phyloP scores from a whole-genome alignment of 495 filamentous ascomycete genomes.

The Neurospora sp. region DNA sequence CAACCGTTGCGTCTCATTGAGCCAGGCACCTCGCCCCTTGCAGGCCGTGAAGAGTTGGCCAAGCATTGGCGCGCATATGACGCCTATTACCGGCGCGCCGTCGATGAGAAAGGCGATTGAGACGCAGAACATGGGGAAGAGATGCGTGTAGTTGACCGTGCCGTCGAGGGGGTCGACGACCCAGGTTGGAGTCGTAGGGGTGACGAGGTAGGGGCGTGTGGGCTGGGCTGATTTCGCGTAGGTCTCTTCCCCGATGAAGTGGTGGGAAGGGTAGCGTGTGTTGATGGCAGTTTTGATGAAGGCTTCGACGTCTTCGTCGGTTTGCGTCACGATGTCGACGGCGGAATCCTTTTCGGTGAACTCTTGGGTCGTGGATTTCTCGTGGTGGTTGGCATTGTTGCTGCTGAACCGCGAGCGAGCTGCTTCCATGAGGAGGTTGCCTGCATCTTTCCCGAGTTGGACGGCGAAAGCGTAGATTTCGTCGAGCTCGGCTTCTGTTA shows the following conservation, averaged over 20 bases:
- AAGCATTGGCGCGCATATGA: slow-evolving; percentile 56
- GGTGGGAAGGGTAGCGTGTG: slow-evolving; percentile 48
- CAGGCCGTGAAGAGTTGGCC: slow-evolving; percentile 56
- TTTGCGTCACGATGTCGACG: slow-evolving; percentile 64
- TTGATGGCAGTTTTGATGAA: slow-evolving; percentile 50
- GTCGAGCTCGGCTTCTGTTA: slow-evolving; percentile 31
- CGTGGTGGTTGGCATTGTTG: not conserved
- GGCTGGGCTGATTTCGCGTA: slow-evolving; percentile 45
- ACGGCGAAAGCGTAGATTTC: slow-evolving; percentile 57
- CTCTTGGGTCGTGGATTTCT: slow-evolving; percentile 9
- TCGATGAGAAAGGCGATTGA: slow-evolving; percentile 53
- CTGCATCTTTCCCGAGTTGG: slow-evolving; percentile 53
- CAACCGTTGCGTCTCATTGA: slow-evolving; percentile 49
- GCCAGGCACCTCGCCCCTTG: slow-evolving; percentile 51
- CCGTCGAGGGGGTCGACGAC: slow-evolving; percentile 61
- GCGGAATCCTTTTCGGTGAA: slow-evolving; percentile 52
- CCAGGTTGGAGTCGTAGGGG: slow-evolving; percentile 47
- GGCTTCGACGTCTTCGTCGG: slow-evolving; percentile 58
- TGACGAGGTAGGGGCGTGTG: slow-evolving; percentile 52
- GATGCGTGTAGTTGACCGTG: slow-evolving; percentile 64
- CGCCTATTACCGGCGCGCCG: slow-evolving; percentile 47
- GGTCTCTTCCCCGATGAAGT: slow-evolving; percentile 62
- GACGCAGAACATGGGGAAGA: slow-evolving; percentile 66
- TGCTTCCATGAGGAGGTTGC: slow-evolving; percentile 45
- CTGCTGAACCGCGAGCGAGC: slow-evolving; percentile 36